Evolutionary conservation across 176 grass and related monocot species (phyloP), one percentile per base, ranked within the genome.

Genomic region (Ensete glaucum): DNA sequence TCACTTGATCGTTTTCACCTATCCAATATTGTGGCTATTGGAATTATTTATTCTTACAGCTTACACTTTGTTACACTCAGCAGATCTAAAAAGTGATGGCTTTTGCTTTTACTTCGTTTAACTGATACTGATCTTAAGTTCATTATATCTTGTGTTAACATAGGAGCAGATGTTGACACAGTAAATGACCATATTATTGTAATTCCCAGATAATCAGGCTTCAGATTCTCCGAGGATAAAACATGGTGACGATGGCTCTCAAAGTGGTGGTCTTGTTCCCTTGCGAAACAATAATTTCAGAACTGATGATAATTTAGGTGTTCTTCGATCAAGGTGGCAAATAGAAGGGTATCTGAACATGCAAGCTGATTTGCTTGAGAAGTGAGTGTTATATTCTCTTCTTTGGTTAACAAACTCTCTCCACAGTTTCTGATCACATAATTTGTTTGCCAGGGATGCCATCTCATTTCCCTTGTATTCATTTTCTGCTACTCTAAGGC

Each of bases 291-390:
- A 91, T 87, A 85, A 75, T 87, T 85, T 68, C 54, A 91, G 85
- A 84, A 76, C 69, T 26, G 90, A 93, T 50, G 80, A 84, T 73
- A 87, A 80, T 81, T 83, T 78, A 67, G 84, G 78, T 51, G 82
- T 87, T 82, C 51, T 98, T 65, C 84, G 88, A 83, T 98, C 94
- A 75, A 90, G 85, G 81, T 98, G 90, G 90, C 94, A 93, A 85
- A 77, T 98, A 80, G 94, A 93, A 82, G 94, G 90, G 79, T 98
- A 87, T 66, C 90, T 98, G 57, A 98, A 98, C 70, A 79, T 83
- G 65, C 94, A 98, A 87, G 94, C 90, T 77, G 84, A 93, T 77
- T 74, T 93, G 85, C 84, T 98, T 73, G 94, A 98, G 64, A 98
- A 93, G 94, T 91, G 75, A 80, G 82, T 76, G 19, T 52, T 81